These are phyloP conservation scores for Tylopilus cervinicoccineus DNA, from an alignment of 768 basidiomycete genomes.

Conservation along the genomic window DNA sequence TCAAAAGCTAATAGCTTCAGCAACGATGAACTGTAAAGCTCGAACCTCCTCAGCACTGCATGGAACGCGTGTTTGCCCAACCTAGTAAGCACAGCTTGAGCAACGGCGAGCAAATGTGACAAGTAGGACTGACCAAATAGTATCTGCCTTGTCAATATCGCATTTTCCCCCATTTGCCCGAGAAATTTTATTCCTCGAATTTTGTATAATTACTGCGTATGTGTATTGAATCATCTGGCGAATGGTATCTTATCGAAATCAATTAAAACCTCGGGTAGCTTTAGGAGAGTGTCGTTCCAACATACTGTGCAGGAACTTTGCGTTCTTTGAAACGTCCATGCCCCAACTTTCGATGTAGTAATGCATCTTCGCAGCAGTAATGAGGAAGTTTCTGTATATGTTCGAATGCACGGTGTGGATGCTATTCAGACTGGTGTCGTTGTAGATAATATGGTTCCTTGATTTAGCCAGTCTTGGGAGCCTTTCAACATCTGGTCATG, in stretches of 20 bases:
- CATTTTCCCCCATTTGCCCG: constrained; percentile 36
- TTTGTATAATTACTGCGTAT: constrained; percentile 48
- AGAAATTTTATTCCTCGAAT: constrained; percentile 39
- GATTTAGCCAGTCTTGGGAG: constrained; percentile 59
- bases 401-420: constrained; percentile 64
- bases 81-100: constrained; percentile 40
- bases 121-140: constrained; percentile 55
- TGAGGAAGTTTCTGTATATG: constrained; percentile 79
- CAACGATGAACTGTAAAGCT: constrained; percentile 43
- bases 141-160: constrained; percentile 45
- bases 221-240: constrained; percentile 56
- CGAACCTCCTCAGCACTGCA: constrained; percentile 53
- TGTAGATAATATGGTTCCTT: constrained; percentile 76
- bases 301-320: constrained; percentile 55
- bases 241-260: constrained; percentile 49
- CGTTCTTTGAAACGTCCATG: constrained; percentile 38
- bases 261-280: not conserved
- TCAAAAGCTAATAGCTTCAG: constrained; percentile 48
- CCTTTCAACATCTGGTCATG: constrained; percentile 4
- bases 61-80: constrained; percentile 79
- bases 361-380: constrained; percentile 85
- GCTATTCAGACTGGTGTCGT: constrained; percentile 68
- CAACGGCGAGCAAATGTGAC: not conserved
- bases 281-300: constrained; percentile 1
- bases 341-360: constrained; percentile 70